A percentile compares a stretch with the other conserved stretches of the same genome.
Conservation (phyloP, 2,329 filamentous ascomycete species). For the Dactylellina leptospora region DNA sequence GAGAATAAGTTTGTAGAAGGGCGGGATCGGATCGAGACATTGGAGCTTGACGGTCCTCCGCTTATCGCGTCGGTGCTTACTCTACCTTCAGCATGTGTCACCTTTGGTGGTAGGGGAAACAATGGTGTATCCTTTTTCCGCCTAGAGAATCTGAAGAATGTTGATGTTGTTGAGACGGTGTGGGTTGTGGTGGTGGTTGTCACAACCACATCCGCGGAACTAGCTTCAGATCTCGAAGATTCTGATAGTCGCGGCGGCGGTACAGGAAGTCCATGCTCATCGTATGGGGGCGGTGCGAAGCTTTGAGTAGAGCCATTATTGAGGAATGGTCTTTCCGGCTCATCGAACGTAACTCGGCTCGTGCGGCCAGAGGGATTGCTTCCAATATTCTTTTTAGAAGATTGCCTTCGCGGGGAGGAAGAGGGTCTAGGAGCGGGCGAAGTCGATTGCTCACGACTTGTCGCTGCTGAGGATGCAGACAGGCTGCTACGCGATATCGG, state of each 20-base stretch:
- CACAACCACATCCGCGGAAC: conserved; percentile 73
- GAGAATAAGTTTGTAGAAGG: conserved; percentile 24
- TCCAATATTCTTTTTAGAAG: conserved; percentile 66
- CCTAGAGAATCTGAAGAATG: conserved; percentile 82
- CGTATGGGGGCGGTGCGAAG: conserved; percentile 67
- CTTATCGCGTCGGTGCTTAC: conserved; percentile 37
- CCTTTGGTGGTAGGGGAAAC: conserved; percentile 87
- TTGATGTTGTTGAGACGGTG: conserved; percentile 70
- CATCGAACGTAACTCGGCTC: conserved; percentile 69
- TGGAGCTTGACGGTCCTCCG: conserved; percentile 30
- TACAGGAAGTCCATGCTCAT: conserved; percentile 72
- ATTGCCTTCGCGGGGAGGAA: conserved; percentile 52
- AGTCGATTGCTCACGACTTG: conserved; percentile 55
- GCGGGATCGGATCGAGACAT: conserved; percentile 21
- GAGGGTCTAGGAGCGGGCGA: conserved; percentile 54
- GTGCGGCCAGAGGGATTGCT: conserved; percentile 66
- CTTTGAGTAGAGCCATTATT: conserved; percentile 61
- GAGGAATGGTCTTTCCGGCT: conserved; percentile 66
- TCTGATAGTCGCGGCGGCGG: conserved; percentile 77
- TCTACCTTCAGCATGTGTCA: conserved; percentile 59
- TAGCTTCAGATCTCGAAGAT: conserved; percentile 88
- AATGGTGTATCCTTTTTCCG: conserved; percentile 78
- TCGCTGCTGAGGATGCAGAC: conserved; percentile 53
- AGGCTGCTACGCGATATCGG: conserved; percentile 50
- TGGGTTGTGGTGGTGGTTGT: conserved; percentile 71